Percentiles rank a stretch among this genome's conserved stretches.
Evolutionary conservation across 2,329 filamentous ascomycete genomes (phyloP).

Genomic region (Cephalotrichum gorgonifer): DNA sequence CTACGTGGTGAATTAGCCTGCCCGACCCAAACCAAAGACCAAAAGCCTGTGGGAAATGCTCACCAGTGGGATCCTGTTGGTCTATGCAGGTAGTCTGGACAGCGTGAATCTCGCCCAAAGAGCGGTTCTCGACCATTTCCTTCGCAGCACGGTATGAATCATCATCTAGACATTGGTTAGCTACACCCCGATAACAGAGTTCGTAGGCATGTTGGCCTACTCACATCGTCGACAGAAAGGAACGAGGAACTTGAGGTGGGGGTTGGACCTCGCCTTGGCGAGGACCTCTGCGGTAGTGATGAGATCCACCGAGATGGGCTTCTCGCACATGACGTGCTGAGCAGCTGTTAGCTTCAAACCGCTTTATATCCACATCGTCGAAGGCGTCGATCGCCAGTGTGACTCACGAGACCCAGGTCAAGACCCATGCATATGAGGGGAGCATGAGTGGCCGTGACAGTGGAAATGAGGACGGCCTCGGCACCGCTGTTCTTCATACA

Average conservation of each 20-base stretch:
- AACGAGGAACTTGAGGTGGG: conserved; percentile 12
- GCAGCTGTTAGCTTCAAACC: background rate
- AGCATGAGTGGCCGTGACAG: conserved; percentile 18
- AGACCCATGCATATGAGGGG: conserved; percentile 14
- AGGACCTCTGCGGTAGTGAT: conserved; percentile 11
- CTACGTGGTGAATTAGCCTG: conserved; percentile 4
- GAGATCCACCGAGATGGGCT: conserved; percentile 12
- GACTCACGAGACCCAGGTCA: conserved; percentile 10
- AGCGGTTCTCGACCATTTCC: conserved; percentile 10
- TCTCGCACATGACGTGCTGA: conserved; percentile 15
- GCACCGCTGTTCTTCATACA: conserved; percentile 16
- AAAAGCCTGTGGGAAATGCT: background rate
- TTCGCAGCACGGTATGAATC: conserved; percentile 10
- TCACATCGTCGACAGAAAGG: conserved; percentile 11
- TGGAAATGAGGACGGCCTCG: conserved; percentile 18
- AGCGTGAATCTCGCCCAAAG: conserved; percentile 13
- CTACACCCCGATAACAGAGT: background rate
- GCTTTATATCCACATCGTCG: background rate
- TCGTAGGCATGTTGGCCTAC: background rate
- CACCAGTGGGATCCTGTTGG: conserved; percentile 12
- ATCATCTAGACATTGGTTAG: conserved; percentile 6
- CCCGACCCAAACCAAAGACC: background rate
- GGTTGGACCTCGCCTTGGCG: conserved; percentile 10
- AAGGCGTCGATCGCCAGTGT: background rate
- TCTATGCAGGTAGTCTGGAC: conserved; percentile 13